These are phyloP conservation scores for Rubus parviflorus DNA, from an alignment of 306 rosid genomes.

Conservation along the genomic window DNA sequence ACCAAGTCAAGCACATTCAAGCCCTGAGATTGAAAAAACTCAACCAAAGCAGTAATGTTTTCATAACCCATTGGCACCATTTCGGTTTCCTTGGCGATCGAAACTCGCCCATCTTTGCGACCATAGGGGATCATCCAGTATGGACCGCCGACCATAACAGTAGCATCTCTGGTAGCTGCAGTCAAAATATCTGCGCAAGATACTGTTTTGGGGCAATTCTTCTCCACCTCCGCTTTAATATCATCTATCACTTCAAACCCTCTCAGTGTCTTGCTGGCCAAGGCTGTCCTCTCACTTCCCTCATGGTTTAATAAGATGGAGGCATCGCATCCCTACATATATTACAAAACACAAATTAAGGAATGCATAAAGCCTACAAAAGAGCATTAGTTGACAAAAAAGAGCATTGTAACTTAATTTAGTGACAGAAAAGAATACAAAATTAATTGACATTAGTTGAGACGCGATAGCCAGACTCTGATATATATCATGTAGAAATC, in stretches of 20 bases:
- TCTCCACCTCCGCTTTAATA: conserved; percentile 72
- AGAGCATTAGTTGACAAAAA: too few species aligned
- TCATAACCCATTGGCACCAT: conserved; percentile 68
- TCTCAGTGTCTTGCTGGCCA: conserved; percentile 68
- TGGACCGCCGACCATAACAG: conserved; percentile 61
- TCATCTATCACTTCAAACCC: conserved; percentile 79
- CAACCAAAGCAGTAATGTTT: conserved; percentile 55
- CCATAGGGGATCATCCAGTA: conserved; percentile 75
- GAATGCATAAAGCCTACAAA: not conserved
- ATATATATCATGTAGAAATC: too few species aligned
- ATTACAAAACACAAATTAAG: not conserved
- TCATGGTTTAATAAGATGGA: conserved; percentile 70
- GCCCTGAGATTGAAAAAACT: conserved; percentile 64
- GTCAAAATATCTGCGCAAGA: conserved; percentile 79
- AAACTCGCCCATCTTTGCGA: conserved; percentile 63
- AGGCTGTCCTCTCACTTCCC: conserved; percentile 70
- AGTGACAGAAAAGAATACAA: too few species aligned
- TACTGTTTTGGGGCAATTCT: conserved; percentile 58
- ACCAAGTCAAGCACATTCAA: conserved; percentile 61
- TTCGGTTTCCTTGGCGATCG: conserved; percentile 56
- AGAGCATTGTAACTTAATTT: too few species aligned
- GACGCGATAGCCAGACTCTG: too few species aligned
- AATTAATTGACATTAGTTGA: too few species aligned
- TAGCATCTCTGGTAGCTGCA: conserved; percentile 71
- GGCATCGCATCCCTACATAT: conserved; percentile 72